These are phyloP conservation scores for Ustilago tritici DNA, from an alignment of 1,284 basidiomycete species.

Conservation along the genomic window DNA sequence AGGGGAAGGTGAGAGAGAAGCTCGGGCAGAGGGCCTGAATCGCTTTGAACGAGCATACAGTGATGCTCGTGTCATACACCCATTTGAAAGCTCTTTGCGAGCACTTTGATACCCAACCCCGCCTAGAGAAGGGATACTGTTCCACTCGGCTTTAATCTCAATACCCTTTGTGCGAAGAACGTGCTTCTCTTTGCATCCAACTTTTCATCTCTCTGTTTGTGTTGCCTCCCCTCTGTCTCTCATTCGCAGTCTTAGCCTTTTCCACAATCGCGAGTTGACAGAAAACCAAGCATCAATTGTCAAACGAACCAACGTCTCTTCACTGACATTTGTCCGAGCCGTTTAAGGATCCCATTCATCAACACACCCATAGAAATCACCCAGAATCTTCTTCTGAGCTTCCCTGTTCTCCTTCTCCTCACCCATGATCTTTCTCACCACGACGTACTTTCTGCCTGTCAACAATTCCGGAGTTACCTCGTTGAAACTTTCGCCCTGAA, in stretches of 20 bases:
- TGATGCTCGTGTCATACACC: background rate
- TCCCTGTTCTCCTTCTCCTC: slow-evolving; percentile 77
- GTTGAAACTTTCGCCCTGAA: slow-evolving; percentile 71
- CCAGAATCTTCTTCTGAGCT: slow-evolving; percentile 82
- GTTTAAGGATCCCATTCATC: slow-evolving; percentile 76
- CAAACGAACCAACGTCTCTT: background rate
- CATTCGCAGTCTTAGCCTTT: background rate
- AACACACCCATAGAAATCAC: slow-evolving; percentile 85
- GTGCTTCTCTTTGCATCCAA: background rate
- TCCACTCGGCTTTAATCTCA: background rate
- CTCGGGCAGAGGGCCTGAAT: background rate
- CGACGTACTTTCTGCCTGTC: slow-evolving; percentile 86
- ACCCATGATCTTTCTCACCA: slow-evolving; percentile 73
- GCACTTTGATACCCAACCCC: background rate
- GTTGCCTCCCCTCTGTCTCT: background rate
- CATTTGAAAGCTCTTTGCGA: background rate
- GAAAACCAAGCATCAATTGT: background rate
- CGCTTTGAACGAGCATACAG: background rate
- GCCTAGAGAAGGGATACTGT: background rate
- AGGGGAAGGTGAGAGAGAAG: background rate
- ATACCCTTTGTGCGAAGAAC: background rate
- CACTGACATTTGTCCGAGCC: too few relatives aligned
- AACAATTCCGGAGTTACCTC: slow-evolving; percentile 77
- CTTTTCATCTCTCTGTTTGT: background rate
- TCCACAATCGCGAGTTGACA: background rate